Base-by-base conservation (phyloP, 23 red algal genomes). In the Agarophyton chilense region DNA sequence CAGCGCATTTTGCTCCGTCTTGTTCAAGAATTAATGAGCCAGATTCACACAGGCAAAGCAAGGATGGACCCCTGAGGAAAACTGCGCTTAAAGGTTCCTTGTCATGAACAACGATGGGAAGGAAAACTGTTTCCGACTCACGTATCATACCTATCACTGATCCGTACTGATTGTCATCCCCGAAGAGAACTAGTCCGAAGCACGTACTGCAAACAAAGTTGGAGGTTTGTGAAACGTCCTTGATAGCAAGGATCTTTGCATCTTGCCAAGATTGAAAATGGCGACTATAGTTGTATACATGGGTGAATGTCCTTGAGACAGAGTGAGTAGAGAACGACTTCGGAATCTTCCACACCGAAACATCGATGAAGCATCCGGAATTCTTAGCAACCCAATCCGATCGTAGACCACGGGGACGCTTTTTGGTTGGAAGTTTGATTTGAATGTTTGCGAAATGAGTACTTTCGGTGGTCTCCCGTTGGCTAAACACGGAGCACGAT, bases 391-490 rank as follows among this genome's bases (percentile, higher is more conserved):
- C n/a, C 43, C 22, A 29, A 28, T 9, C 10, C 11, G 68, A 2
- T 12, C 33, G 2, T 0, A 4, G 68, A 39, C 12, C 40, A 29
- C 68, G 38, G 13, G 40, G 43, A 33, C 68, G 68, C 68, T 74
- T 74, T 49, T 46, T 74, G 7, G 68, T 46, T 19, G 17, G 40
- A 10, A 29, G 22, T 31, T 74, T 47, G 18, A 74, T 39, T 28
- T 49, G 19, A 18, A 74, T 74, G 38, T 49, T 74, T 25, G 68
- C 68, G 13, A 74, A 74, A 47, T 74, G 68, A 28, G 43, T 74
- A 12, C 40, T 46, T 74, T 74, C 39, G 21, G 29, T 7, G 4
- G 19, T 17, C 21, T 49, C 68, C 13, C 41, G 40, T 46, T 49
- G 41, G 34, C 68, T 39, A 39, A 29, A 18, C 2, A 74, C 68